Evolutionary conservation across 1,284 basidiomycete genomes (phyloP), one percentile per base, ranked within the genome.

Genomic region (Phaffia rhodozyma): DNA sequence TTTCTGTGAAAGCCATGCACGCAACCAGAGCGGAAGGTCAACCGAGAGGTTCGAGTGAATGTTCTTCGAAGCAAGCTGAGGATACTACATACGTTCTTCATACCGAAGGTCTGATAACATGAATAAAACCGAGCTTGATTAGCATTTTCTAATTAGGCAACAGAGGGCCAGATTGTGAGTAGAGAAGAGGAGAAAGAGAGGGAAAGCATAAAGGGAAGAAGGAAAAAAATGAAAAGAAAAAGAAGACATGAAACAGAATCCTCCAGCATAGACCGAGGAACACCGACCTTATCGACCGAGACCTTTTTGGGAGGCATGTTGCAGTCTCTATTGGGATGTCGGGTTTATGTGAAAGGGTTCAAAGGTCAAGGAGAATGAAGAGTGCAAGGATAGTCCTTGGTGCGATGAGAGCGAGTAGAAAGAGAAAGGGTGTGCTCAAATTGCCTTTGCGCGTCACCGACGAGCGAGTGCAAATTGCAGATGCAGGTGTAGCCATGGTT

Each of bases 1-100:
- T 88, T 94, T 93, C 86, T 88, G 74, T 63, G 66, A n/a, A 47
- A n/a, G n/a, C 18, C 48, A 56, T 50, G 38, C 53, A 66, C 23
- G 38, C 50, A 48, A 58, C 18, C 29, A 59, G 29, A 43, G 51
- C 60, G 53, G 50, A 55, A 49, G 59, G 58, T 52, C 58, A 54
- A 50, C 59, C 25, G 29, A 21, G 49, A 30, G 59, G 62, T 57
- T 57, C 34, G 3, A 7, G 62, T 48, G 27, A 21, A 27, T 25
- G 20, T 5, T 48, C 54, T 3, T 48, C 3, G 20, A 21, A 18
- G 21, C 52, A 43, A 32, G 23, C 9, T 4, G 13, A 34, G 21
- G 50, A 51, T 34, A 23, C 20, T 32, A 75, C 83, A 65, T 69
- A 88, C 86, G 78, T 93, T 94, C 82, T 93, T 92, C 84, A 93